Base-by-base conservation (phyloP, 306 rosid genomes). In the Echinosophora koreensis region DNA sequence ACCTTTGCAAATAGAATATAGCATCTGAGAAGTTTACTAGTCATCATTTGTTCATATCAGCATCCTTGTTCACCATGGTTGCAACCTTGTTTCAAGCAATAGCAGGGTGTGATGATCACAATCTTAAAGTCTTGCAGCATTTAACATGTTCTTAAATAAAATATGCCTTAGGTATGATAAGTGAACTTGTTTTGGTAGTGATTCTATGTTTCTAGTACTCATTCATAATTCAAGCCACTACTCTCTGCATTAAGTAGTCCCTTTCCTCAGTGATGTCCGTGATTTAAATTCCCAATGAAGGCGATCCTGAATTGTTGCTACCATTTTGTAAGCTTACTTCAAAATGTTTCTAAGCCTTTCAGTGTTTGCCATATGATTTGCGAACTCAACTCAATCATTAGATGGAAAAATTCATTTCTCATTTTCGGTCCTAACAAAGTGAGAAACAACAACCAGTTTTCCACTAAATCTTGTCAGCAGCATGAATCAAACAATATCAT, bases 1-100 rank as follows among this genome's bases (percentile, higher is more conserved):
- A 14, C 14, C 47, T 16, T 28, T 71, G 52, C 32, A 42, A 55
- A 73, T 35, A 15, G 35, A 50, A 42, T 70, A 18, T 62, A 72
- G 39, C 71, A 46, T 17, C 74, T 18, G 8, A 69, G 67, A 69
- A 52, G 52, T 35, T 76, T 70, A 8, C 56, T 41, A 75, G 44
- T 71, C 39, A 54, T 52, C 62, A 22, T 30, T 58, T 12, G 44
- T 27, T 37, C 8, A 13, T 22, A 22, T 22, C 22, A 22, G 22
- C 22, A 22, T 0, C 1, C 1, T 58, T 12, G 54, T 27, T 37
- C 8, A 13, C 13, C 52, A 42, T 52, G 32, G 41, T 50, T 59
- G 32, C 59, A 28, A 67, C 77, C 12, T 34, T 37, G 22, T 57
- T 59, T 37, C 50, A 54, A 39, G 71, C 16, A 58, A 38, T 15